phyloP scores from a whole-genome alignment of 352 stramenopile species.

The Globisporangium spiculum region DNA sequence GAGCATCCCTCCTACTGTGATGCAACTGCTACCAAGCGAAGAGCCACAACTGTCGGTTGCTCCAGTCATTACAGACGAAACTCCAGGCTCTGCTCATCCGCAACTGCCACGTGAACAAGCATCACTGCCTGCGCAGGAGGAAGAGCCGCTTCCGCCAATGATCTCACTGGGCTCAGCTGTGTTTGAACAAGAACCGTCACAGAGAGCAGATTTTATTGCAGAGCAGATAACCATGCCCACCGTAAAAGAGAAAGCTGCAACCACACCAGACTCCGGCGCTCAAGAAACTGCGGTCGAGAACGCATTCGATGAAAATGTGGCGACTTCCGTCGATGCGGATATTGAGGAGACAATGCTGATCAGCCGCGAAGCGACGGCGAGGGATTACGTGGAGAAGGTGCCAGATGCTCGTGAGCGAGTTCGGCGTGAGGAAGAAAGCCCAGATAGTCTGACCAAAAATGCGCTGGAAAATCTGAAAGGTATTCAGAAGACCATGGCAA shows the following conservation, averaged over 20 bases:
- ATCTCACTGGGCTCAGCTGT: background rate
- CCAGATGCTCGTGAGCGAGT: background rate
- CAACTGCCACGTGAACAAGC: background rate
- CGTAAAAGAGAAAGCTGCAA: background rate
- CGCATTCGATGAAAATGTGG: background rate
- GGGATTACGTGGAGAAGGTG: background rate
- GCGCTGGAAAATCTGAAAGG: slow-evolving; percentile 16
- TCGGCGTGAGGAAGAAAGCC: background rate
- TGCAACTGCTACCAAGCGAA: slow-evolving; percentile 1
- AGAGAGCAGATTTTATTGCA: background rate
- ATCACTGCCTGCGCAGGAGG: background rate
- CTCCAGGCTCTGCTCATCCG: background rate
- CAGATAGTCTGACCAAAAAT: slow-evolving; percentile 9
- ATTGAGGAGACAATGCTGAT: slow-evolving; percentile 22
- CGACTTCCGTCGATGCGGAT: slow-evolving; percentile 4
- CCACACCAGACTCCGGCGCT: background rate
- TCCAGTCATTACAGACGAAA: background rate
- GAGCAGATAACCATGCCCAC: background rate
- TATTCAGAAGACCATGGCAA: slow-evolving; percentile 18
- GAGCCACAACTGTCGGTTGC: background rate
- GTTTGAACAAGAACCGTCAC: background rate
- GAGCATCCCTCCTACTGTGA: background rate
- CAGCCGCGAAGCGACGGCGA: background rate
- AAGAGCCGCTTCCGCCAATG: slow-evolving; percentile 7
- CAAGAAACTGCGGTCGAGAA: background rate